Evolutionary conservation across 345 rosid species (phyloP).

Genomic region (Cardamine occulta): DNA sequence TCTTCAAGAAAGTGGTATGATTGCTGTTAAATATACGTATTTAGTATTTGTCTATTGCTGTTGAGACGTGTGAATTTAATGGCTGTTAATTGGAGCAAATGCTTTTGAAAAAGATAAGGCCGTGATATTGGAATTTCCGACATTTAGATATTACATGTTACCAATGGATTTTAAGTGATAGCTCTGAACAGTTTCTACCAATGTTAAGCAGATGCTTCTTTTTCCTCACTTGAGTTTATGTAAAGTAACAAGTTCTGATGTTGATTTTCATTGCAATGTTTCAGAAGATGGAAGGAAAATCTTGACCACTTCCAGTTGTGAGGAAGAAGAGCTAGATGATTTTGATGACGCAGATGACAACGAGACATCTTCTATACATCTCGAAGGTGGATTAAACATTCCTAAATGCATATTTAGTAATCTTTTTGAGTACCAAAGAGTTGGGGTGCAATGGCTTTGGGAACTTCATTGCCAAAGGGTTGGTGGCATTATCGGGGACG

Average conservation of each 20-base stretch:
- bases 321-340: constrained; percentile 66
- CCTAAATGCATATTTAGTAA: constrained; percentile 68
- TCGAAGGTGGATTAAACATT: constrained; percentile 87
- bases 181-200: constrained; percentile 8
- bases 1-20: constrained; percentile 62
- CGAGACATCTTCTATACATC: constrained; percentile 56
- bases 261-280: constrained; percentile 32
- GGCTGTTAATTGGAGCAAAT: constrained; percentile 1
- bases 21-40: constrained; percentile 4
- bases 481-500: constrained; percentile 99
- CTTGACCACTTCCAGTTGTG: constrained; percentile 52
- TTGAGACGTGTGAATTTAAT: constrained; percentile 1
- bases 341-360: constrained; percentile 51
- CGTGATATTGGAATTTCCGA: constrained; percentile 3
- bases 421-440: constrained; percentile 96
- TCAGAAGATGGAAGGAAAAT: constrained; percentile 51
- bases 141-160: constrained; percentile 17
- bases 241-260: constrained; percentile 24
- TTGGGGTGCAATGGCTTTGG: constrained; percentile 99
- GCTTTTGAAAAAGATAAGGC: constrained; percentile 5
- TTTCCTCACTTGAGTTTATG: constrained; percentile 14
- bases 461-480: constrained; percentile 99
- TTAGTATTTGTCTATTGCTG: constrained; percentile 2
- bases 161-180: not conserved
- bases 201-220: constrained; percentile 11